A percentile compares a stretch with the other conserved stretches of the same genome.
Evolutionary conservation across 495 filamentous ascomycete genomes (phyloP).

Genomic region (Xylaria scruposa): DNA sequence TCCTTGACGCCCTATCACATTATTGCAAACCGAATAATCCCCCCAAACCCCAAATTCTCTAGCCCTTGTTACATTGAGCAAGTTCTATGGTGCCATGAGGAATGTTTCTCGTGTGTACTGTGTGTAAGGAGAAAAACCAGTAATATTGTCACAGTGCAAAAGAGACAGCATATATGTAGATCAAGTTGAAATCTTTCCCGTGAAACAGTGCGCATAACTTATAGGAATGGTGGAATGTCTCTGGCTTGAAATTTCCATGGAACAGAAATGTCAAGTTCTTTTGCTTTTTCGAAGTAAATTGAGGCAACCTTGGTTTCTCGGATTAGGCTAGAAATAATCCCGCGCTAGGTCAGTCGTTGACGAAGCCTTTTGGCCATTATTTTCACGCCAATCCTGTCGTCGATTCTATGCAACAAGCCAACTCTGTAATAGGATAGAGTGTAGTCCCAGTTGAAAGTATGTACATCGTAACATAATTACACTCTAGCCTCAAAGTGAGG

Average conservation of each 20-base stretch:
- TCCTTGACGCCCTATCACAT: no score
- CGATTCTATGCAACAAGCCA: not conserved
- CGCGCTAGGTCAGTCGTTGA: no score
- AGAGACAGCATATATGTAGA: not conserved
- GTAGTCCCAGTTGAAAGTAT: not conserved
- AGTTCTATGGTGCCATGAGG: not conserved
- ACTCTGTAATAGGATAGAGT: not conserved
- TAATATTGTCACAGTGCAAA: not conserved
- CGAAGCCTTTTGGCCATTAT: not conserved
- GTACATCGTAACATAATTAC: not conserved
- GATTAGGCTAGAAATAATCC: not conserved
- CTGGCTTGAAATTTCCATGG: not conserved
- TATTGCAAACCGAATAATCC: no score
- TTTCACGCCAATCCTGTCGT: not conserved
- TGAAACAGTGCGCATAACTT: not conserved
- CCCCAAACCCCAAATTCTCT: no score
- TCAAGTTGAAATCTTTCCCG: not conserved
- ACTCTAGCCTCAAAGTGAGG: no score
- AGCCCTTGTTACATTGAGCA: no score
- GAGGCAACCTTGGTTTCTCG: not conserved
- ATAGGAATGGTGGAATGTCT: not conserved
- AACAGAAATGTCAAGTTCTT: not conserved
- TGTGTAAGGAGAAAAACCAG: not conserved
- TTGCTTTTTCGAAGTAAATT: not conserved
- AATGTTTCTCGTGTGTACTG: not conserved